Conservation (phyloP, 208 protist species). For the Wallacemonas sp. region DNA sequence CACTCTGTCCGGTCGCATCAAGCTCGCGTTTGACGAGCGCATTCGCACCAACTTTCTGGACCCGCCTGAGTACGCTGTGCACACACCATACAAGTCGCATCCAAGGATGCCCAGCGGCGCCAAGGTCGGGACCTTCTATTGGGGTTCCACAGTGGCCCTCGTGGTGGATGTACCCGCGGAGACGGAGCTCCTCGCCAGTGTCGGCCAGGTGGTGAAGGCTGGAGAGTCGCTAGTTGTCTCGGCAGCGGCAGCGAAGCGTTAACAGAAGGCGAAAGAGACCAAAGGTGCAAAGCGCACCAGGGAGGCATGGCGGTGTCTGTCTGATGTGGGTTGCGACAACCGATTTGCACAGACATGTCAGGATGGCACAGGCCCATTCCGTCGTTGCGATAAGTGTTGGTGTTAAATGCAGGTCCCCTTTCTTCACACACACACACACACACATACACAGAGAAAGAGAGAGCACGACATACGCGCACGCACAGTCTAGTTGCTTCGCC, state of each 20-base stretch:
- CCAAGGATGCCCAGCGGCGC: constrained; percentile 36
- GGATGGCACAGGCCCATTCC: too few species aligned
- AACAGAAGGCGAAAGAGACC: background rate
- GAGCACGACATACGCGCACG: too few species aligned
- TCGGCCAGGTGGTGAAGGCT: constrained; percentile 63
- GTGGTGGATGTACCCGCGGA: constrained; percentile 71
- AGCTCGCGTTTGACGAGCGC: constrained; percentile 56
- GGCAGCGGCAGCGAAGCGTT: background rate
- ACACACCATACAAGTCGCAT: constrained; percentile 35
- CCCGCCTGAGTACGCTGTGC: constrained; percentile 78
- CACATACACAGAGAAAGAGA: too few species aligned
- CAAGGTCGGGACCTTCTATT: constrained; percentile 67
- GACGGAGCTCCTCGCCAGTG: constrained; percentile 23
- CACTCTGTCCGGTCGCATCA: constrained; percentile 72
- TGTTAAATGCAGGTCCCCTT: too few species aligned
- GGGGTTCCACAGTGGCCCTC: constrained; percentile 85
- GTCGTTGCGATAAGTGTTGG: too few species aligned
- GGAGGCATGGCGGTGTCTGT: too few species aligned
- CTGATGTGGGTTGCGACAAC: too few species aligned
- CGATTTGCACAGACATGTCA: too few species aligned
- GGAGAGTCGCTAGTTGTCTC: constrained; percentile 55
- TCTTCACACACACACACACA: too few species aligned
- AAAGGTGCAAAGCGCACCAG: too few species aligned
- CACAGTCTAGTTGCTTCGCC: too few species aligned
- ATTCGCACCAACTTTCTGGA: constrained; percentile 81